A percentile compares a stretch with the other conserved stretches of the same genome.
Conservation (phyloP, 306 rosid species). For the Vigna nakashimae region DNA sequence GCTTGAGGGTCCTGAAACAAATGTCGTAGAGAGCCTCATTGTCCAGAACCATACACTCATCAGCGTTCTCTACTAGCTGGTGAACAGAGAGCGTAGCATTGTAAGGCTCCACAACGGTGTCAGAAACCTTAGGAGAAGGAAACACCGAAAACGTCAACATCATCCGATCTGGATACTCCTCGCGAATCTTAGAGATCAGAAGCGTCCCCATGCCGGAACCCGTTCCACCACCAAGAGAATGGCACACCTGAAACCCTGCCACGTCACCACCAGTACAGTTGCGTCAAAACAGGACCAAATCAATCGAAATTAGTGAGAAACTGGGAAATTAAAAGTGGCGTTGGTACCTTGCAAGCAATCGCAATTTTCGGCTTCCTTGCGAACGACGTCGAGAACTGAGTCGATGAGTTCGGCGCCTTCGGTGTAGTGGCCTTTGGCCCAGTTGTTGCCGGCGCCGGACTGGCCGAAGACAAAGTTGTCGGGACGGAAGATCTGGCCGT, state of each 20-base stretch:
- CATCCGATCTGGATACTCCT: conserved; percentile 63
- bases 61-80: conserved; percentile 63
- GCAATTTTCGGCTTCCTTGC: conserved; percentile 61
- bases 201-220: conserved; percentile 65
- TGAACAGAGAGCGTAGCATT: conserved; percentile 63
- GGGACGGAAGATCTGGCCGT: conserved; percentile 58
- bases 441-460: conserved; percentile 60
- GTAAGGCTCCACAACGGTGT: conserved; percentile 62
- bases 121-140: conserved; percentile 64
- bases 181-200: conserved; percentile 59
- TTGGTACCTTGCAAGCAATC: conserved; percentile 51
- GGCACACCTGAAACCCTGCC: conserved; percentile 61
- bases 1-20: conserved; percentile 61
- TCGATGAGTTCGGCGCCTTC: conserved; percentile 61
- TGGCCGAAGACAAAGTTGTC: conserved; percentile 59
- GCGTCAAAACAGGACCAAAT: neutral
- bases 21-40: conserved; percentile 64
- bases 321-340: neutral
- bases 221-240: conserved; percentile 63
- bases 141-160: conserved; percentile 63
- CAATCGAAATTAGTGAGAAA: neutral
- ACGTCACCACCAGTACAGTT: neutral
- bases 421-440: conserved; percentile 61
- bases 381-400: conserved; percentile 57
- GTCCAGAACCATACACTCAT: conserved; percentile 63